Evolutionary conservation across 2,329 filamentous ascomycete species (phyloP), one percentile per base, ranked within the genome.

Genomic region (Cladosporium phlei): DNA sequence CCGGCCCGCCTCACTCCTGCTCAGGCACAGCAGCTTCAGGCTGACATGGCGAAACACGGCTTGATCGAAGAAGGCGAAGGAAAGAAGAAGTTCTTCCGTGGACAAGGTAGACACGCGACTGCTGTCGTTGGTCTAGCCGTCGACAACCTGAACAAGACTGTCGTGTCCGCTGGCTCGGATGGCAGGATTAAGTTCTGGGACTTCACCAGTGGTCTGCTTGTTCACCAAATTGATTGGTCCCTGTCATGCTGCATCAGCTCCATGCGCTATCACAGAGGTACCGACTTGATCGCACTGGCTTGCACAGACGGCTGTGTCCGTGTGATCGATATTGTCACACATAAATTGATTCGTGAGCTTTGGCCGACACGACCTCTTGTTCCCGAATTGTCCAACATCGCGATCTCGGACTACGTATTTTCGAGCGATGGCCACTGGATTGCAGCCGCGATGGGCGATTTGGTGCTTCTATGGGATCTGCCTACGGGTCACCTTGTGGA

Each of bases 101-200:
- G 76, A 1, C 68, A 81, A 37, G 86, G 86, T 16, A 89, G 83
- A 57, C 93, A 98, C 66, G 85, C 77, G 2, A 83, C 84, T 58
- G 76, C 86, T 2, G 80, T 98, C 4, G 95, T 91, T 1, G 94
- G 93, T 1, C 72, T 98, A 30, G 77, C 88, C 19, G 81, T 97
- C 12, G 91, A 98, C 68, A 83, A 82, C n/a, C 75, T 97, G 65
- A 96, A 96, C 67, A 86, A 84, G 54, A 80, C 78, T 14, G 75
- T 97, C 39, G 81, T 96, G 33, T 95, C 89, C 51, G 95, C 89
- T 63, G 85, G 88, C 2, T 70, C 89, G 11, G 93, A 98, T 65
- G 93, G 93, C 24, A 95, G 85, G 66, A 77, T 97, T 58, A 97
- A 96, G 70, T 97, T 98, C 64, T 98, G 94, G 94, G 87, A 95